These are phyloP conservation scores for Kurtzmaniella quercitrusa DNA, from an alignment of 1,139 yeast species.

Conservation along the genomic window DNA sequence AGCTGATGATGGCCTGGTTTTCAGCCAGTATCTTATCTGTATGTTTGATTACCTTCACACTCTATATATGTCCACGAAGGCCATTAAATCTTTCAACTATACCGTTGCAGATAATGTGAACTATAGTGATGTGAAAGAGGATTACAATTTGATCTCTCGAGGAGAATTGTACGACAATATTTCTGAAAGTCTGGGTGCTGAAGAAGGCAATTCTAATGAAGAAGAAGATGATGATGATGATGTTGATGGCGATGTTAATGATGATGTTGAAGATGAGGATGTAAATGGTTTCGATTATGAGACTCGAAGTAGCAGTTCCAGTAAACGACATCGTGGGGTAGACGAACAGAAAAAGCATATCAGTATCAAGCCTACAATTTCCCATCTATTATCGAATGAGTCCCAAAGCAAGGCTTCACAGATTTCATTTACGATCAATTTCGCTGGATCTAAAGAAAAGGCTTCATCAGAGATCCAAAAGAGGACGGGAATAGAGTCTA, in stretches of 20 bases:
- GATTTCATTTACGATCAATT: conserved; percentile 5
- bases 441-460: conserved; percentile 1
- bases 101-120: conserved; percentile 25
- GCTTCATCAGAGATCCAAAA: neutral
- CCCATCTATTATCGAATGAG: conserved; percentile 3
- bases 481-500: neutral
- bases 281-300: neutral
- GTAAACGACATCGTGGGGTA: neutral
- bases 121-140: conserved; percentile 34
- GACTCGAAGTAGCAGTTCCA: neutral
- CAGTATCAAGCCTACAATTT: conserved; percentile 6
- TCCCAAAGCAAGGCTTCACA: conserved; percentile 1
- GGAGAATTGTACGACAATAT: conserved; percentile 14
- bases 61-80: conserved; percentile 38
- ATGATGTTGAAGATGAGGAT: neutral
- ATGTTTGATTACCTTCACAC: conserved; percentile 26
- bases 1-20: conserved; percentile 10
- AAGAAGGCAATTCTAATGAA: conserved; percentile 6
- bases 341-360: conserved; percentile 1
- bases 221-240: conserved; percentile 6
- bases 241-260: conserved; percentile 7
- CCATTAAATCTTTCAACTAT: conserved; percentile 36
- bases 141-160: conserved; percentile 25
- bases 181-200: conserved; percentile 12
- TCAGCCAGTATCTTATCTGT: conserved; percentile 21